Percentiles rank a stretch among this genome's conserved stretches.
phyloP scores from a whole-genome alignment of 176 grass and related monocot species.

The Avena atlantica region DNA sequence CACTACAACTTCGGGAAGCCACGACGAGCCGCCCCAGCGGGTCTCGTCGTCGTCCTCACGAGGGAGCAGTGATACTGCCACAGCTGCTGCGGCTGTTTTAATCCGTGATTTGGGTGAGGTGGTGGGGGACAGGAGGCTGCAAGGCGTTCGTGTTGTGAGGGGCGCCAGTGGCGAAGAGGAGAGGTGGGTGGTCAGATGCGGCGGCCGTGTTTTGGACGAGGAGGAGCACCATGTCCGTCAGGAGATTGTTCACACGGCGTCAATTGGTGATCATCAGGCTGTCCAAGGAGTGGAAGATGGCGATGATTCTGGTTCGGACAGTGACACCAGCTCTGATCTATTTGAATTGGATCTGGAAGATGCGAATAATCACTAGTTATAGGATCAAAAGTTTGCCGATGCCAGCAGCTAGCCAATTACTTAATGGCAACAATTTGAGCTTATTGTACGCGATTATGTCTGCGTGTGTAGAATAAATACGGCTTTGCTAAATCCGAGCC shows the following conservation, averaged over 20 bases:
- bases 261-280: neutral
- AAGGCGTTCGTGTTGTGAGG: conserved; percentile 46
- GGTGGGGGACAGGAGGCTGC: conserved; percentile 46
- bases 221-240: neutral
- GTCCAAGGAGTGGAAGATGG: neutral
- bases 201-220: neutral
- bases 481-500: no score
- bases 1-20: neutral
- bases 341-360: conserved; percentile 49
- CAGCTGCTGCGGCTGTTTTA: neutral
- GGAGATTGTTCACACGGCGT: neutral
- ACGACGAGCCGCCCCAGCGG: neutral
- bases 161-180: conserved; percentile 12
- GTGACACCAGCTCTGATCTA: conserved; percentile 50
- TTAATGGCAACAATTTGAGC: neutral
- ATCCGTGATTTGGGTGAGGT: conserved; percentile 25
- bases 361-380: neutral
- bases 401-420: neutral
- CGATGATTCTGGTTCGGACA: neutral
- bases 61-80: neutral
- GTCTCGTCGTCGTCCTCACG: neutral
- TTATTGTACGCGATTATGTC: neutral
- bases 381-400: neutral
- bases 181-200: conserved; percentile 53
- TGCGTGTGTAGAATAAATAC: no score